Percentiles rank a stretch among this genome's conserved stretches.
phyloP scores from a whole-genome alignment of 176 grass and related monocot genomes.

The Guadua angustifolia region DNA sequence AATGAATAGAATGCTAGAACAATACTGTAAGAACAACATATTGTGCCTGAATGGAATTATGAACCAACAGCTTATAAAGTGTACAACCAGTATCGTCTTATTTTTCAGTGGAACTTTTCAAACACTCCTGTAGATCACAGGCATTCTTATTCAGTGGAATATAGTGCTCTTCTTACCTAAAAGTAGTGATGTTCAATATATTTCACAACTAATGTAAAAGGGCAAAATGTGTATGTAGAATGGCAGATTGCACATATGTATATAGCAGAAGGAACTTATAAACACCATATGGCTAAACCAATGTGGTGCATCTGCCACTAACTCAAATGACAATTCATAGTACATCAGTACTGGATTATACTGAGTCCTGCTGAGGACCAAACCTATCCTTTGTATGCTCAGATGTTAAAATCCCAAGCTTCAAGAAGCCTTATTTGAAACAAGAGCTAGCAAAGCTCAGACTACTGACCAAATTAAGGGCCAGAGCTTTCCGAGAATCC shows the following conservation, averaged over 20 bases:
- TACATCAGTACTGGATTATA: background rate
- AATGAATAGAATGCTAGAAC: too few relatives aligned
- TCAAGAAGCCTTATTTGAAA: background rate
- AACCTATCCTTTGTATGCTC: background rate
- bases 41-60: too few relatives aligned
- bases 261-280: background rate
- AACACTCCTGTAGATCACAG: too few relatives aligned
- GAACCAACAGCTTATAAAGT: too few relatives aligned
- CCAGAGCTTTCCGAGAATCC: background rate
- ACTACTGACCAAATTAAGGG: background rate
- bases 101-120: too few relatives aligned
- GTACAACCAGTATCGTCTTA: too few relatives aligned
- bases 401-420: background rate
- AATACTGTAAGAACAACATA: too few relatives aligned
- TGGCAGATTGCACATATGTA: background rate
- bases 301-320: background rate
- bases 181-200: constrained; percentile 53
- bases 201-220: constrained; percentile 8
- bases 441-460: background rate
- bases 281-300: background rate
- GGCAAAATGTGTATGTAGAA: background rate
- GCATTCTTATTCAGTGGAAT: too few relatives aligned
- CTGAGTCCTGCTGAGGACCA: background rate
- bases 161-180: constrained; percentile 61
- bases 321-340: background rate